A percentile compares a stretch with the other conserved stretches of the same genome.
Conservation (phyloP, 2,329 filamentous ascomycete genomes). For the Cladophialophora bantiana region DNA sequence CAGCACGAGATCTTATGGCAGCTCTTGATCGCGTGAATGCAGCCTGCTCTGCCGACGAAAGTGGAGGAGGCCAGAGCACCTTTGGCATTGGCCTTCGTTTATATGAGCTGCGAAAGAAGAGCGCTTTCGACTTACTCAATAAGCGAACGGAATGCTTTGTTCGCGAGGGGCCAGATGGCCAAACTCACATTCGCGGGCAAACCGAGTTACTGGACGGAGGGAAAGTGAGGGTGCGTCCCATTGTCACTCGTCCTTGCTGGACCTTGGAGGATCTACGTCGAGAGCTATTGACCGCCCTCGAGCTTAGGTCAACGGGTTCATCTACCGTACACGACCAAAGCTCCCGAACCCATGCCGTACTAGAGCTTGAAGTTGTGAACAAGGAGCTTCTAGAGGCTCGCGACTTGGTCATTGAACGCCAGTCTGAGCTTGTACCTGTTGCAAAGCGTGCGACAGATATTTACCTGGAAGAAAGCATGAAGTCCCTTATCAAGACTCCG, state of each 20-base stretch:
- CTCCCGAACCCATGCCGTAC: slow-evolving; percentile 54
- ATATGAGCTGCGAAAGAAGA: slow-evolving; percentile 53
- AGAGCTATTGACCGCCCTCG: slow-evolving; percentile 44
- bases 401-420: slow-evolving; percentile 49
- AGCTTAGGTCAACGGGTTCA: slow-evolving; percentile 46
- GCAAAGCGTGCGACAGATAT: slow-evolving; percentile 53
- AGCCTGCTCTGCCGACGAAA: slow-evolving; percentile 13
- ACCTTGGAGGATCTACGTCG: slow-evolving; percentile 45
- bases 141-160: slow-evolving; percentile 49
- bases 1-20: slow-evolving; percentile 45
- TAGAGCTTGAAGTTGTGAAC: slow-evolving; percentile 54
- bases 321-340: slow-evolving; percentile 55
- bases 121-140: slow-evolving; percentile 54
- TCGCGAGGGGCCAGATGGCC: slow-evolving; percentile 51
- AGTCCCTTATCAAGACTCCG: slow-evolving; percentile 41
- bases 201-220: slow-evolving; percentile 52
- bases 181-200: slow-evolving; percentile 51
- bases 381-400: slow-evolving; percentile 47
- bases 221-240: slow-evolving; percentile 52
- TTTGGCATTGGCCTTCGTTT: slow-evolving; percentile 51
- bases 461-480: slow-evolving; percentile 49
- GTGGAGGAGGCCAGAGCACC: background rate
- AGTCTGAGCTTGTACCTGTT: slow-evolving; percentile 55
- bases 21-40: slow-evolving; percentile 42
- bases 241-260: slow-evolving; percentile 48